phyloP scores from a whole-genome alignment of 179 eudicot genomes.

The Beta macrorhiza region DNA sequence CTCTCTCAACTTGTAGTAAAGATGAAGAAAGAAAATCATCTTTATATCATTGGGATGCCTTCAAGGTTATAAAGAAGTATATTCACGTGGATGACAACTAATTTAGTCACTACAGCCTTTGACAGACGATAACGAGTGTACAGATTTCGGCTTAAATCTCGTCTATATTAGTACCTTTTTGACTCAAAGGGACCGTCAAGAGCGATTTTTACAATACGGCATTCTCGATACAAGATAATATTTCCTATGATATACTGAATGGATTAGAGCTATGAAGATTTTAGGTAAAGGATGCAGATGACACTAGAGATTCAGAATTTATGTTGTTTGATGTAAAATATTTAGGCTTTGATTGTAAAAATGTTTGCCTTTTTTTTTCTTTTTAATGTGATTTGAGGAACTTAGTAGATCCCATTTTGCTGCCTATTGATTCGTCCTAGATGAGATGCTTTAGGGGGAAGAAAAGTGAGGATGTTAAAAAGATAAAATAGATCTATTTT shows the following conservation, averaged over 20 bases:
- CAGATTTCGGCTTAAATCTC: background rate
- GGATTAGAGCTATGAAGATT: background rate
- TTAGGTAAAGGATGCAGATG: constrained; percentile 12
- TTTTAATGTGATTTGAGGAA: background rate
- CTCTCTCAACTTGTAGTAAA: constrained; percentile 13
- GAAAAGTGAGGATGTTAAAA: constrained; percentile 24
- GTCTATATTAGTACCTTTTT: background rate
- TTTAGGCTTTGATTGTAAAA: constrained; percentile 24
- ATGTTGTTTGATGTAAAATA: constrained; percentile 16
- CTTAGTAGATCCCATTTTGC: constrained; percentile 23
- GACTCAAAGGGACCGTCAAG: background rate
- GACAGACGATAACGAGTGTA: background rate
- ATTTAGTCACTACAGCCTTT: background rate
- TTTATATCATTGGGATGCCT: background rate
- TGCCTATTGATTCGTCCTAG: constrained; percentile 19
- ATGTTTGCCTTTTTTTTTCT: background rate
- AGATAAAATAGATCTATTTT: constrained; percentile 8
- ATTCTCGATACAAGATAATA: background rate
- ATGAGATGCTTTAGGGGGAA: constrained; percentile 28
- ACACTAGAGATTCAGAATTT: background rate
- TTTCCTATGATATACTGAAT: background rate
- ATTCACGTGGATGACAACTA: background rate
- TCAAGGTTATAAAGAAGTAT: background rate
- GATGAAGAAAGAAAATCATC: background rate
- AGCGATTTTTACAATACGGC: background rate